phyloP scores from a whole-genome alignment of 23 red algal species.

The Pyropia haitanensis region DNA sequence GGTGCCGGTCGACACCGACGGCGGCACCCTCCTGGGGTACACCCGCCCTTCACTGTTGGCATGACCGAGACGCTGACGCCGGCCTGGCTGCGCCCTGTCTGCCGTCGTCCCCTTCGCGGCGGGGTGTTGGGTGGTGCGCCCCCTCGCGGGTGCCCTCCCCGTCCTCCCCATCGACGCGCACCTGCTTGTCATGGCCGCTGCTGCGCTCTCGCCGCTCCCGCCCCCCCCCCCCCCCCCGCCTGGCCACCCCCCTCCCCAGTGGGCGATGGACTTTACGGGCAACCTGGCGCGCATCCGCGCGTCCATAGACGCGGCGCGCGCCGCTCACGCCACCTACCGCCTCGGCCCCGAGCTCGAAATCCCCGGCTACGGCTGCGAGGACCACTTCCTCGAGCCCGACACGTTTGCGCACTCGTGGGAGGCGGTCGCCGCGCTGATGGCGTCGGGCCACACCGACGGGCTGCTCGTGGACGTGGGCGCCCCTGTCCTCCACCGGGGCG shows the following conservation, averaged over 20 bases:
- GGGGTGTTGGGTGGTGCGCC: no score
- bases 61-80: no score
- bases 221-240: not conserved
- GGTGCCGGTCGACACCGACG: no score
- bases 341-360: conserved; percentile 91
- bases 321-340: conserved; percentile 51
- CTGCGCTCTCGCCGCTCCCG: not conserved
- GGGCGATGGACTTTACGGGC: conserved; percentile 89
- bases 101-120: no score
- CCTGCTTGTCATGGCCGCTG: not conserved
- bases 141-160: no score
- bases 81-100: no score
- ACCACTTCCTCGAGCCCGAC: conserved; percentile 91
- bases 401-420: conserved; percentile 86
- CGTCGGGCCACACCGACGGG: conserved; percentile 42
- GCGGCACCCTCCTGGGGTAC: no score
- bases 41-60: no score
- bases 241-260: conserved; percentile 45
- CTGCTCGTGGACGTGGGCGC: conserved; percentile 86
- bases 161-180: no score
- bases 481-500: conserved; percentile 84
- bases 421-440: conserved; percentile 56
- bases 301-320: conserved; percentile 52
- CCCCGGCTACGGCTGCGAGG: conserved; percentile 88
- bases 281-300: conserved; percentile 66